Conservation (phyloP, 306 rosid genomes). For the Vigna nakashimae region DNA sequence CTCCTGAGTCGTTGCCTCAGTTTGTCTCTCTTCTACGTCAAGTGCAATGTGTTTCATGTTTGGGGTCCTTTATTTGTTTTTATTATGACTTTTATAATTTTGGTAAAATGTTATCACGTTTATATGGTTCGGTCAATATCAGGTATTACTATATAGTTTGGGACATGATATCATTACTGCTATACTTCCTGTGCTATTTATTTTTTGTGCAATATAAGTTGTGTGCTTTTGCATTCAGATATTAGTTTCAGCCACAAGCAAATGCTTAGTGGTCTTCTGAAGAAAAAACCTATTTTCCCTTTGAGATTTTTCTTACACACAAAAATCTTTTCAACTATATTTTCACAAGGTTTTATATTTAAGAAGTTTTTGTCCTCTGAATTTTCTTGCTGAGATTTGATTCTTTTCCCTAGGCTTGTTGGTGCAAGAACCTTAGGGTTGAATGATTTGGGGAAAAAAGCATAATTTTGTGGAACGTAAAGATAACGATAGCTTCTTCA, state of each 20-base stretch:
- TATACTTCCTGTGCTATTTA: conserved; percentile 17
- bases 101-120: conserved; percentile 30
- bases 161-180: conserved; percentile 17
- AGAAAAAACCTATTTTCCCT: background rate
- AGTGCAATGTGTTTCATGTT: conserved; percentile 18
- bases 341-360: background rate
- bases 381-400: conserved; percentile 29
- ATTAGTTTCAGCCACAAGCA: conserved; percentile 21
- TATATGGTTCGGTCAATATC: conserved; percentile 29
- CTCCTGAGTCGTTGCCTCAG: too few species aligned
- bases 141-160: conserved; percentile 35
- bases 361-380: conserved; percentile 11
- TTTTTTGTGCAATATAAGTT: conserved; percentile 22
- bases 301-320: background rate
- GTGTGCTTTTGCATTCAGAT: conserved; percentile 17
- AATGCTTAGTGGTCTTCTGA: conserved; percentile 30
- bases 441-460: conserved; percentile 25
- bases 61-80: conserved; percentile 11
- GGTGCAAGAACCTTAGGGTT: conserved; percentile 25
- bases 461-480: conserved; percentile 32
- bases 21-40: background rate
- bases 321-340: background rate
- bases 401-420: conserved; percentile 38
- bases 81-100: conserved; percentile 28
- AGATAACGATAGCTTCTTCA: background rate